Conservation (phyloP, 164 flowering plant species). For the Hamamelis virginiana region DNA sequence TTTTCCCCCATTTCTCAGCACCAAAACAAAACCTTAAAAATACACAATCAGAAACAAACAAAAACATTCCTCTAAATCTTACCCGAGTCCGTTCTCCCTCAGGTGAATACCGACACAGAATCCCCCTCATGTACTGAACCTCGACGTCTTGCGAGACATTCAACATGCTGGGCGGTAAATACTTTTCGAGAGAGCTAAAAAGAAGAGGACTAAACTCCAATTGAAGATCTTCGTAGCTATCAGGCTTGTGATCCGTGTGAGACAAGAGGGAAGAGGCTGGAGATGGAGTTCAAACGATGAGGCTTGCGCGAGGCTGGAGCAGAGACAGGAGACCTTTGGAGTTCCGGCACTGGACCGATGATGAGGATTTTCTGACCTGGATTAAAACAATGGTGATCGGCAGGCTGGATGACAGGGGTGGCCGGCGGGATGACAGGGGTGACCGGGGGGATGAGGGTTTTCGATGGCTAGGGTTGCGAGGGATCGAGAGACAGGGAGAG, state of each 20-base stretch:
- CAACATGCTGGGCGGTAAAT: constrained; percentile 65
- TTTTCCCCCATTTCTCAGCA: not conserved
- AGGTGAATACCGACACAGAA: constrained; percentile 68
- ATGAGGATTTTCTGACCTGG: too few relatives aligned
- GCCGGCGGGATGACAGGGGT: too few relatives aligned
- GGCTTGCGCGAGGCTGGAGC: too few relatives aligned
- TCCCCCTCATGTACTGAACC: constrained; percentile 66
- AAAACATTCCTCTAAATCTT: constrained; percentile 13
- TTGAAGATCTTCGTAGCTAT: constrained; percentile 72
- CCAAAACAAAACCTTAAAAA: not conserved
- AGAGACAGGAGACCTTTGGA: too few relatives aligned
- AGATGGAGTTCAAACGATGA: constrained; percentile 57
- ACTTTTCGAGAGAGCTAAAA: constrained; percentile 77
- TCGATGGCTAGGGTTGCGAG: too few relatives aligned
- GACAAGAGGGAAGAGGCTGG: too few relatives aligned
- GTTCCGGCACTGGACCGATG: too few relatives aligned
- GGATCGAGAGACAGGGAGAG: too few relatives aligned
- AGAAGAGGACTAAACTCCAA: constrained; percentile 72
- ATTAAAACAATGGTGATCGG: too few relatives aligned
- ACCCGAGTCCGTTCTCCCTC: constrained; percentile 77
- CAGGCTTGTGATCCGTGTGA: constrained; percentile 69
- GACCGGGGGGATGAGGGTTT: too few relatives aligned
- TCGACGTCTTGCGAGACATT: constrained; percentile 47
- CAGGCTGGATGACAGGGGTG: too few relatives aligned
- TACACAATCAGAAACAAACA: not conserved